Evolutionary conservation across 2,329 filamentous ascomycete species (phyloP).

Genomic region (Botrytis deweyae): DNA sequence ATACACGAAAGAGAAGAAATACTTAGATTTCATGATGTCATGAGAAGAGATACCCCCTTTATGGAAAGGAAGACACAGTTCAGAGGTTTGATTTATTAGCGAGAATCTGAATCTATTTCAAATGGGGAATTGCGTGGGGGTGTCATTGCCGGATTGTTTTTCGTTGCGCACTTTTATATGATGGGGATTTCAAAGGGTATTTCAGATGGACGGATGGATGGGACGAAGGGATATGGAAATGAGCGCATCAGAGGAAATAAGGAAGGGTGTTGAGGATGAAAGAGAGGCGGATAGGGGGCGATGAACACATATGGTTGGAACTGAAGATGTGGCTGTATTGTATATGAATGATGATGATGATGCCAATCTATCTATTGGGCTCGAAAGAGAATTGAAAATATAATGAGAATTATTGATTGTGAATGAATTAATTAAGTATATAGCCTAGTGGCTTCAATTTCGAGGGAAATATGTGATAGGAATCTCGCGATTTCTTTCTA

Average conservation of each 20-base stretch:
- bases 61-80: conserved; percentile 22
- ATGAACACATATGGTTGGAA: background rate
- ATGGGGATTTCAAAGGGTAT: too few species aligned
- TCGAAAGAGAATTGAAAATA: background rate
- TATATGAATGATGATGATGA: conserved; percentile 17
- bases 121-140: background rate
- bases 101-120: conserved; percentile 5
- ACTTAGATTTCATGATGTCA: conserved; percentile 24
- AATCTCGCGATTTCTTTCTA: too few species aligned
- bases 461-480: too few species aligned
- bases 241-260: background rate
- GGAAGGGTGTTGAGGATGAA: background rate
- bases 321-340: conserved; percentile 2
- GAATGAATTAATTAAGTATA: background rate
- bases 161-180: conserved; percentile 5
- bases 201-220: background rate
- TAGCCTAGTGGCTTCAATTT: background rate
- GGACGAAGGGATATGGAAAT: background rate
- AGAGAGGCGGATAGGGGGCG: background rate
- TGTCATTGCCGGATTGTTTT: background rate
- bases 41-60: conserved; percentile 21
- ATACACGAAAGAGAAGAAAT: conserved; percentile 7
- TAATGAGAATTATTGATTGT: background rate
- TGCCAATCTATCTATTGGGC: background rate
- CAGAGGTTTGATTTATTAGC: conserved; percentile 19